A percentile compares a stretch with the other conserved stretches of the same genome.
These are phyloP conservation scores for Wallacemonas sp. DNA, from an alignment of 208 protist species.

Conservation along the genomic window DNA sequence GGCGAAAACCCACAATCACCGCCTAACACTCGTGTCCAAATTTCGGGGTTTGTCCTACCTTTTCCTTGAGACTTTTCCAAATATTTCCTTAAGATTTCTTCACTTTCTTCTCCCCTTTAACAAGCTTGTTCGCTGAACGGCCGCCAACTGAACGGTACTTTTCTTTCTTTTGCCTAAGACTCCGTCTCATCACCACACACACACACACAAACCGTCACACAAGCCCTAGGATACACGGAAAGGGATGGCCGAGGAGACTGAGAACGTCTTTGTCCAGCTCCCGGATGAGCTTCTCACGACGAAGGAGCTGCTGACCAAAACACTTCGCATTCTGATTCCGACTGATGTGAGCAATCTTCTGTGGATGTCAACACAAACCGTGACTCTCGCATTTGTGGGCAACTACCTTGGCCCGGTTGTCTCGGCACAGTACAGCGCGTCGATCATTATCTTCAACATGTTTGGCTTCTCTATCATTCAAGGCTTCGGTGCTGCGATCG, in stretches of 20 bases:
- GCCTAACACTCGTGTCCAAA: too few relatives aligned
- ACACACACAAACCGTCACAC: background rate
- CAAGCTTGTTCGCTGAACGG: too few relatives aligned
- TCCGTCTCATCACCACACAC: background rate
- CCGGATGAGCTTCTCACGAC: slow-evolving; percentile 19
- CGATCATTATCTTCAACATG: slow-evolving; percentile 72
- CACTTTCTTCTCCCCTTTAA: too few relatives aligned
- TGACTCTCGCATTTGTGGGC: slow-evolving; percentile 62
- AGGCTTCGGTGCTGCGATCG: slow-evolving; percentile 64
- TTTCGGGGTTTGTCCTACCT: too few relatives aligned
- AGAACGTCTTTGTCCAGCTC: slow-evolving; percentile 11
- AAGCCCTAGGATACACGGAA: background rate
- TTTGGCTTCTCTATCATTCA: slow-evolving; percentile 59
- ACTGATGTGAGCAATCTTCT: slow-evolving; percentile 60
- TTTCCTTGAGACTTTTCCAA: too few relatives aligned
- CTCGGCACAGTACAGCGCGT: slow-evolving; percentile 60
- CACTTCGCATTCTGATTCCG: slow-evolving; percentile 62
- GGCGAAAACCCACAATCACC: too few relatives aligned
- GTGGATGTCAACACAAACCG: slow-evolving; percentile 65
- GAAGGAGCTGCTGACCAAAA: slow-evolving; percentile 29
- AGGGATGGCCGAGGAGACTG: background rate
- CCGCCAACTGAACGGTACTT: too few relatives aligned
- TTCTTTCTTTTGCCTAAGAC: too few relatives aligned
- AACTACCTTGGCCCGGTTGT: slow-evolving; percentile 31
- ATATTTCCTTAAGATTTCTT: too few relatives aligned